These are phyloP conservation scores for Sporobolomyces pararoseus DNA, from an alignment of 768 basidiomycete genomes.

Conservation along the genomic window DNA sequence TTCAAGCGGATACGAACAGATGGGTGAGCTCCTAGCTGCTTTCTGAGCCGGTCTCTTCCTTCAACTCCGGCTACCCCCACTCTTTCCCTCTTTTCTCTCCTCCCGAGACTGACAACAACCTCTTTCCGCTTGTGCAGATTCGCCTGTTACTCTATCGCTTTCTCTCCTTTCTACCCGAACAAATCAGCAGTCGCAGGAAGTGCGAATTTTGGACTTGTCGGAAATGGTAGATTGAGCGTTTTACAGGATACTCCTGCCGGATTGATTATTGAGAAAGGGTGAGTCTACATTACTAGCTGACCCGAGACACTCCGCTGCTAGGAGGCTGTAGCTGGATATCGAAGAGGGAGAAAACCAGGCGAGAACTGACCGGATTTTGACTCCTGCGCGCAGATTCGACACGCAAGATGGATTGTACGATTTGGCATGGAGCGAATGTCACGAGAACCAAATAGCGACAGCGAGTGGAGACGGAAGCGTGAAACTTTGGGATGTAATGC, in stretches of 20 bases:
- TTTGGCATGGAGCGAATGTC: conserved; percentile 88
- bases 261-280: conserved; percentile 45
- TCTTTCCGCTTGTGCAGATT: conserved; percentile 26
- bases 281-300: conserved; percentile 6
- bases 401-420: conserved; percentile 86
- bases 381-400: conserved; percentile 83
- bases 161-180: conserved; percentile 49
- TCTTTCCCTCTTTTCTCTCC: not conserved
- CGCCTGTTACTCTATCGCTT: conserved; percentile 49
- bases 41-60: not conserved
- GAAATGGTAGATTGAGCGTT: conserved; percentile 76
- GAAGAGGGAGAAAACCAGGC: not conserved
- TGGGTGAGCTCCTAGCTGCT: not conserved
- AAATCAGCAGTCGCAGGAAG: conserved; percentile 49
- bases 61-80: not conserved
- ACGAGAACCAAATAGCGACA: conserved; percentile 87
- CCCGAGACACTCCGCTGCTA: too few relatives aligned
- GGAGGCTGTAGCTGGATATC: too few relatives aligned
- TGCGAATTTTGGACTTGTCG: conserved; percentile 78
- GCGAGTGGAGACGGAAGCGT: conserved; percentile 87
- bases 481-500: conserved; percentile 80
- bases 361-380: too few relatives aligned
- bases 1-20: conserved; percentile 14
- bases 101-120: not conserved
- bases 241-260: conserved; percentile 40